These are phyloP conservation scores for Colletotrichum eleusines DNA, from an alignment of 2,329 filamentous ascomycete genomes.

Conservation along the genomic window DNA sequence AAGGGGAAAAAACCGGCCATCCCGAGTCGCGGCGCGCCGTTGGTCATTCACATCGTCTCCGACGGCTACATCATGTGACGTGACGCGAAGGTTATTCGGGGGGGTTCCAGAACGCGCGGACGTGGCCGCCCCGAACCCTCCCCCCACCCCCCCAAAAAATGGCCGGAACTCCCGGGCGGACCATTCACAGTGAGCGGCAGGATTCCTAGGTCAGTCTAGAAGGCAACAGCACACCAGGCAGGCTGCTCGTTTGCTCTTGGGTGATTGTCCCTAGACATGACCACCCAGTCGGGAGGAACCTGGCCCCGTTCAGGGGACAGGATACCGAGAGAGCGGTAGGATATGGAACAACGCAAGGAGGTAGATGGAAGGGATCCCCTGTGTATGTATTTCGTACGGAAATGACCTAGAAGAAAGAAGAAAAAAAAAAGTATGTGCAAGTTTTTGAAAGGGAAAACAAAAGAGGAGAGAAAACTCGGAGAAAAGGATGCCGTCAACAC, in stretches of 20 bases:
- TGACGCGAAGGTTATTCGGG: background rate
- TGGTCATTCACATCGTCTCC: background rate
- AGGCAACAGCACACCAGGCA: background rate
- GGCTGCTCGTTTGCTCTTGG: no score
- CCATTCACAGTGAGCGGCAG: background rate
- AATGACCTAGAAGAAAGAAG: no score
- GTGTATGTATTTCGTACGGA: background rate
- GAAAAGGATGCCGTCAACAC: background rate
- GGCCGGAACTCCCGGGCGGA: background rate
- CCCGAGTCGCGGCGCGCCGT: background rate
- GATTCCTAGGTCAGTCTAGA: background rate
- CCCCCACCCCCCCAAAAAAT: no score
- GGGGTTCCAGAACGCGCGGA: background rate
- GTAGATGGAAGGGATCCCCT: background rate
- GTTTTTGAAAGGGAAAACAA: slow-evolving; percentile 12
- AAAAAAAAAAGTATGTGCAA: slow-evolving; percentile 23
- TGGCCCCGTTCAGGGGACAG: background rate
- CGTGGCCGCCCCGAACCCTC: background rate
- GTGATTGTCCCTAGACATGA: background rate
- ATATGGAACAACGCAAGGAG: background rate
- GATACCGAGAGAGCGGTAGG: background rate
- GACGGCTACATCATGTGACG: background rate
- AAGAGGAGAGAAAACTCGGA: background rate
- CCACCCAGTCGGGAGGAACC: no score
- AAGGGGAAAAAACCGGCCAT: background rate